These are phyloP conservation scores for Aspergillus steynii DNA, from an alignment of 495 filamentous ascomycete species.

Conservation along the genomic window DNA sequence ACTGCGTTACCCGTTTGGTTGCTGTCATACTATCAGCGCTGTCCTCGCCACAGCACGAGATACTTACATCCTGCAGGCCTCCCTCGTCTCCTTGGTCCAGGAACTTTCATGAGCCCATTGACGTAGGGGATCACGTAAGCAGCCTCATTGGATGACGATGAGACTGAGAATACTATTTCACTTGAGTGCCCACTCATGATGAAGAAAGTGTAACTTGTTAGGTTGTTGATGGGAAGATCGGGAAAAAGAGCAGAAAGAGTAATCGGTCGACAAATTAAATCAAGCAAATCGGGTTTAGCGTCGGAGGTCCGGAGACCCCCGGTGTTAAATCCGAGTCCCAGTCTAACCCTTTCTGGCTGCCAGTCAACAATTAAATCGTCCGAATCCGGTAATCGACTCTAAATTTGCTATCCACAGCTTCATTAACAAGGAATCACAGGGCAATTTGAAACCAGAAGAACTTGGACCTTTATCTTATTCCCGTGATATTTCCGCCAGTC, in stretches of 20 bases:
- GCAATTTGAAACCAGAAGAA: no score
- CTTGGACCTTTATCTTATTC: no score
- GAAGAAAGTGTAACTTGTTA: neutral
- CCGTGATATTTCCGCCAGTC: no score
- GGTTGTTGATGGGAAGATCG: neutral
- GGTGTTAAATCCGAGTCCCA: neutral
- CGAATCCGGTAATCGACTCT: neutral
- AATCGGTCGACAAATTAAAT: neutral
- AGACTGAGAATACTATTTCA: neutral
- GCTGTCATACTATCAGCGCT: neutral
- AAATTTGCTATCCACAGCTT: neutral
- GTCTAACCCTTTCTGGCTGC: neutral
- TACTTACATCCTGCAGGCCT: neutral
- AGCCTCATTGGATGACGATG: neutral
- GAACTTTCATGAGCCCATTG: neutral
- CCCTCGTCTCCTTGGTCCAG: neutral
- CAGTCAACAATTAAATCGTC: neutral
- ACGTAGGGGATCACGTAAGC: neutral
- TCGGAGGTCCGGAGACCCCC: neutral
- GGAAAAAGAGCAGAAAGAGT: neutral
- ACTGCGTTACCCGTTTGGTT: neutral
- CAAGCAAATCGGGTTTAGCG: neutral
- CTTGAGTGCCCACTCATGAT: neutral
- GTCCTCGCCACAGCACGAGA: neutral
- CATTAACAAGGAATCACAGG: no score